Base-by-base conservation (phyloP, 805 yeast genomes). In the Wickerhamomyces chambardii region DNA sequence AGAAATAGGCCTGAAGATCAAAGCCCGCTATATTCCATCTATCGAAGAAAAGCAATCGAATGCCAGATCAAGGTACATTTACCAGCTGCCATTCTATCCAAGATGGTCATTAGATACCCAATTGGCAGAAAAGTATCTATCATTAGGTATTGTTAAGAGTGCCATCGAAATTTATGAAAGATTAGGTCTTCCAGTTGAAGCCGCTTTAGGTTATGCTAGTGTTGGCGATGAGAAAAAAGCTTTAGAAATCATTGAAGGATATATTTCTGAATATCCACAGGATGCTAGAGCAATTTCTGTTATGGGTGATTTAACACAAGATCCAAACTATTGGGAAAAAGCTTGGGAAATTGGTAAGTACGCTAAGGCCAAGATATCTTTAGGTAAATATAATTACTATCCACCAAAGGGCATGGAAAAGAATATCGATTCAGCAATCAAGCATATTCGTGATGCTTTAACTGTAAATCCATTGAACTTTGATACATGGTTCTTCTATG, bases 401-500 rank as follows among this genome's bases (percentile, higher is more conserved):
- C 87, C 86, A 12, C 87, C 90, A 3, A 62, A 78, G 11, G 79
- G 81, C 0, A 45, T 69, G 10, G 50, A 60, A 12, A 69, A 73
- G 38, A 69, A 84, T 42, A 47, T 77, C 15, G 63, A 53, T 7
- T 45, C 58, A 21, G 81, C 87, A 0, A 68, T 85, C 37, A 58
- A 58, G 28, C 86, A 86, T 53, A 70, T 86, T 60, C 72, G 74
- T 45, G 95, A 87, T 28, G 78, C 92, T 12, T 63, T 90, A 39
- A 62, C 69, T 17, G 75, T 76, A 19, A 80, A 80, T 52, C 92
- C 96, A 9, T 62, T 85, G 35, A 74, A 72, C 47, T 76, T 72
- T 46, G 84, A 82, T 15, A 82, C 90, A 26, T 87, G 97, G 95
- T 90, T 78, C 53, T 75, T 87, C 49, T 87, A 89, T 51, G 97